Evolutionary conservation across 768 basidiomycete species (phyloP).

Genomic region (Chiua virens): DNA sequence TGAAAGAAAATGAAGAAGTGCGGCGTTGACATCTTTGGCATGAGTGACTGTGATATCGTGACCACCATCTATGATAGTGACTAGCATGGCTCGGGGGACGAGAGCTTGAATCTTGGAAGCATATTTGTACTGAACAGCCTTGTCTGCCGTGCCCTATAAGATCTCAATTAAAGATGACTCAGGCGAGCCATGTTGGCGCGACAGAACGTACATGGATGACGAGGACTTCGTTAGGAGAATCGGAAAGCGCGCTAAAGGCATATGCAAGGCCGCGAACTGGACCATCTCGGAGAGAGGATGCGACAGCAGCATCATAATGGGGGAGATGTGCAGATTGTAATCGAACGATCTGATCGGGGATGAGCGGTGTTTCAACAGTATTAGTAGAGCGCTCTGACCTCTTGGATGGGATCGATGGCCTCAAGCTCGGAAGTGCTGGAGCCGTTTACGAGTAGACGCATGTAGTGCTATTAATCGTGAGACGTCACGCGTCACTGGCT

Average conservation of each 20-base stretch:
- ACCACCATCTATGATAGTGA: conserved; percentile 29
- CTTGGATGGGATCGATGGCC: conserved; percentile 38
- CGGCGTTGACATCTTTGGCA: conserved; percentile 29
- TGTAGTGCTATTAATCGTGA: conserved; percentile 41
- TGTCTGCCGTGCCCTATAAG: conserved; percentile 33
- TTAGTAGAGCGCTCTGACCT: conserved; percentile 31
- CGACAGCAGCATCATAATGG: conserved; percentile 74
- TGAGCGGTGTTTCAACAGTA: not conserved
- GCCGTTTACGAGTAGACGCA: conserved; percentile 48
- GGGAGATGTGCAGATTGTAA: conserved; percentile 75
- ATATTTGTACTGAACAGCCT: conserved; percentile 34
- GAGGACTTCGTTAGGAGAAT: conserved; percentile 50
- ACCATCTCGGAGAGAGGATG: conserved; percentile 71
- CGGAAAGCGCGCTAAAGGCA: conserved; percentile 51
- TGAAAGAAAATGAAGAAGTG: conserved; percentile 29
- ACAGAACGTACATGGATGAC: conserved; percentile 57
- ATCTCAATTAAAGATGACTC: not conserved
- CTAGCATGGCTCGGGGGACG: conserved; percentile 28
- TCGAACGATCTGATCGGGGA: conserved; percentile 55
- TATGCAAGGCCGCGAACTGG: conserved; percentile 63
- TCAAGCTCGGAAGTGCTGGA: conserved; percentile 21
- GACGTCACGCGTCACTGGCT: not conserved
- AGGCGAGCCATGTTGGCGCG: too few relatives aligned
- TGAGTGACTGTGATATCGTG: conserved; percentile 36
- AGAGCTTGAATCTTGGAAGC: conserved; percentile 30